phyloP scores from a whole-genome alignment of 2,329 filamentous ascomycete genomes.

The Cladophialophora bantiana region DNA sequence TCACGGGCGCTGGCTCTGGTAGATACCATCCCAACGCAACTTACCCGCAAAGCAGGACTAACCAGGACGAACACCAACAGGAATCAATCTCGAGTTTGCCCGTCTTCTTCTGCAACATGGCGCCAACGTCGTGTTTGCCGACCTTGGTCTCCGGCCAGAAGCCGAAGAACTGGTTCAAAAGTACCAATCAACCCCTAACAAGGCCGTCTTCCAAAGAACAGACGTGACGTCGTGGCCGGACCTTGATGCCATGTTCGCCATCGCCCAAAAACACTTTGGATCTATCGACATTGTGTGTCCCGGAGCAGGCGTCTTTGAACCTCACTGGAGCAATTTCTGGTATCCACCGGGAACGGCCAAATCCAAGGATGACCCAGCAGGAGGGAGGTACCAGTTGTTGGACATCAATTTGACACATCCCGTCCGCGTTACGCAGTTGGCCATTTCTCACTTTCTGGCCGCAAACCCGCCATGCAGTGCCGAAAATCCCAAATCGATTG shows the following conservation, averaged over 20 bases:
- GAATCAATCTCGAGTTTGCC: constrained; percentile 56
- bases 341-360: constrained; percentile 52
- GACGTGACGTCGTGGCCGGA: constrained; percentile 59
- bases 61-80: constrained; percentile 39
- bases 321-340: constrained; percentile 61
- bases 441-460: constrained; percentile 57
- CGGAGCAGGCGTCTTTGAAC: constrained; percentile 51
- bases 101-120: constrained; percentile 52
- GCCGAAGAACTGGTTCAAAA: constrained; percentile 51
- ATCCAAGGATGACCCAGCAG: constrained; percentile 51
- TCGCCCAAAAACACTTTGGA: constrained; percentile 58
- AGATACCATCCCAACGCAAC: constrained; percentile 30
- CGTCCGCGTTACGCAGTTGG: constrained; percentile 59
- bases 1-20: constrained; percentile 64
- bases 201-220: constrained; percentile 55
- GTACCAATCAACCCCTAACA: constrained; percentile 44
- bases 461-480: constrained; percentile 37
- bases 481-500: constrained; percentile 49
- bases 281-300: constrained; percentile 56
- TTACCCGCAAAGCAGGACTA: neutral
- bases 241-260: constrained; percentile 57
- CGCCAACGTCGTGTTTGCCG: constrained; percentile 57
- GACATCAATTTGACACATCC: constrained; percentile 63
- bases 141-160: constrained; percentile 54
- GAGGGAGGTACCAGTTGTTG: constrained; percentile 53